A percentile compares a stretch with the other conserved stretches of the same genome.
phyloP scores from a whole-genome alignment of 1,284 basidiomycete genomes.

The Pyrrhoderma lamaoense region DNA sequence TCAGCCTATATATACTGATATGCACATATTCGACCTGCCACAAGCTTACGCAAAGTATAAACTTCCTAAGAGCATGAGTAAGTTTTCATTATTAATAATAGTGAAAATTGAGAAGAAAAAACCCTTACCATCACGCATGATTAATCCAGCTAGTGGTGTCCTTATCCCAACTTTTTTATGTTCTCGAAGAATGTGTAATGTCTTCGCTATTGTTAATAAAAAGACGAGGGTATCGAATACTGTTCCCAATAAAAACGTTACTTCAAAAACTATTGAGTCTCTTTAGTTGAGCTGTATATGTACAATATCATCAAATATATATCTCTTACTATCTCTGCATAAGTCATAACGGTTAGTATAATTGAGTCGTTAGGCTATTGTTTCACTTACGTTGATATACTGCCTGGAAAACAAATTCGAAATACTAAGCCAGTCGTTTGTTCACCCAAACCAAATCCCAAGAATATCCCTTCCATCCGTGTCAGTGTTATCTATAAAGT shows the following conservation, averaged over 20 bases:
- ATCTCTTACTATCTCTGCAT: no score
- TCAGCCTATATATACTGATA: no score
- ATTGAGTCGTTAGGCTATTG: no score
- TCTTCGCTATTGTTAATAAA: conserved; percentile 7
- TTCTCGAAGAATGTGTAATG: conserved; percentile 1
- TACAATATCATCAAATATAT: no score
- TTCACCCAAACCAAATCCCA: conserved; percentile 3
- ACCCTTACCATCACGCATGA: conserved; percentile 16
- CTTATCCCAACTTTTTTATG: background rate
- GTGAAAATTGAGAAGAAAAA: no score
- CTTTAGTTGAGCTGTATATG: no score
- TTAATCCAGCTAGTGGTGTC: background rate
- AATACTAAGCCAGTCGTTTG: background rate
- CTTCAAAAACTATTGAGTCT: conserved; percentile 3
- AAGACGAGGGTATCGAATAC: conserved; percentile 11
- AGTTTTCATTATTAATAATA: no score
- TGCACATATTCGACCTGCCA: background rate
- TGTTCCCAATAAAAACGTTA: conserved; percentile 1
- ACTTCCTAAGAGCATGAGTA: no score
- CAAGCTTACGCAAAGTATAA: background rate
- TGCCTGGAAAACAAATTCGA: conserved; percentile 9
- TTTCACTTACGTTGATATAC: background rate
- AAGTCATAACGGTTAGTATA: no score
- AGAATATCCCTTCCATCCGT: conserved; percentile 4
- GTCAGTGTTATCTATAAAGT: background rate